phyloP scores from a whole-genome alignment of 306 rosid genomes.

The Quercus ilex region DNA sequence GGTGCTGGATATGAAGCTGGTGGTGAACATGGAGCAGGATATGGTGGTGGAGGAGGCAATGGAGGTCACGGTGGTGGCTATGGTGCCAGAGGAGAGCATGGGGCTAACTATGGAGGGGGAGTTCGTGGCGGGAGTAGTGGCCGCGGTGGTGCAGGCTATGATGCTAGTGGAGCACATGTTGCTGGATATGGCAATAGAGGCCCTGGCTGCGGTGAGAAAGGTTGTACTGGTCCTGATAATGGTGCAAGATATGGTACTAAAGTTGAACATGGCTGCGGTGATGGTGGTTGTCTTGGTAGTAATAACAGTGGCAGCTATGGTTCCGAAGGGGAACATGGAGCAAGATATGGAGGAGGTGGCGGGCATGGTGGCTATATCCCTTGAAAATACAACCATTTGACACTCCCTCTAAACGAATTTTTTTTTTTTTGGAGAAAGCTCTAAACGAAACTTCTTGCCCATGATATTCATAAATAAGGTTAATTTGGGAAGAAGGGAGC shows the following conservation, averaged over 20 bases:
- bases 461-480: background rate
- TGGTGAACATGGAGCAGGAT: slow-evolving; percentile 29
- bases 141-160: background rate
- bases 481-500: background rate
- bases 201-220: background rate
- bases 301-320: slow-evolving; percentile 7
- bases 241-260: too few relatives aligned
- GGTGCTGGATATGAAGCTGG: slow-evolving; percentile 35
- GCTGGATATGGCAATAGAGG: background rate
- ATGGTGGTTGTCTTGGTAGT: slow-evolving; percentile 16
- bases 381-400: slow-evolving; percentile 9
- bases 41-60: slow-evolving; percentile 32
- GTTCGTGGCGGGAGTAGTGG: background rate
- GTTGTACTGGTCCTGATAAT: too few relatives aligned
- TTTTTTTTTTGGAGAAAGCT: background rate
- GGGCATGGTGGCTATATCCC: slow-evolving; percentile 56
- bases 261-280: slow-evolving; percentile 16
- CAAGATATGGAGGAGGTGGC: slow-evolving; percentile 32
- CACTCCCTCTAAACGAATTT: background rate
- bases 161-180: slow-evolving; percentile 19
- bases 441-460: background rate
- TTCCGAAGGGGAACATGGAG: slow-evolving; percentile 10
- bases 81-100: slow-evolving; percentile 30
- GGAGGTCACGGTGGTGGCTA: slow-evolving; percentile 23
- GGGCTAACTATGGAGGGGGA: background rate